Percentiles rank a stretch among this genome's conserved stretches.
phyloP scores from a whole-genome alignment of 2,329 filamentous ascomycete genomes.

The Epicoccum nigrum region DNA sequence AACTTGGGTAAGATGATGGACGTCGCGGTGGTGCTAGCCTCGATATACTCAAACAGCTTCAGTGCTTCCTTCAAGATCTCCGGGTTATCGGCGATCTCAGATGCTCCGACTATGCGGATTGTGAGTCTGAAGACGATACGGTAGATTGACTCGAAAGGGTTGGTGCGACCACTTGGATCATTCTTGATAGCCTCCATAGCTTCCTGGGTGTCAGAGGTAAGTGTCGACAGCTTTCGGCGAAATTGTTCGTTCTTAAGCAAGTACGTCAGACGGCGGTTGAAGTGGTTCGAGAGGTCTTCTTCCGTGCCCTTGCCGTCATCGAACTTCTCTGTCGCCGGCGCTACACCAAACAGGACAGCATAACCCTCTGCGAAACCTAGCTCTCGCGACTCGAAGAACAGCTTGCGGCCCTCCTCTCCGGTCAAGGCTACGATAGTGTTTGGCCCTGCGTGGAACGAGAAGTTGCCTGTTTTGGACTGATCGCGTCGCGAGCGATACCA shows the following conservation, averaged over 20 bases:
- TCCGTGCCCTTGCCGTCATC: conserved; percentile 18
- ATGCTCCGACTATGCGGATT: conserved; percentile 60
- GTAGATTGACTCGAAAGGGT: conserved; percentile 63
- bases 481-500: conserved; percentile 49
- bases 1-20: conserved; percentile 62
- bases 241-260: conserved; percentile 39
- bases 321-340: conserved; percentile 20
- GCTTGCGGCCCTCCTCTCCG: conserved; percentile 50
- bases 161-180: conserved; percentile 48
- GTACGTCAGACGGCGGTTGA: conserved; percentile 27
- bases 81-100: conserved; percentile 60
- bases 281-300: conserved; percentile 27
- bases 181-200: conserved; percentile 49
- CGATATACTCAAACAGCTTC: conserved; percentile 55
- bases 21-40: conserved; percentile 51
- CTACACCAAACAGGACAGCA: conserved; percentile 36
- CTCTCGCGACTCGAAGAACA: conserved; percentile 55
- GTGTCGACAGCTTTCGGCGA: conserved; percentile 44
- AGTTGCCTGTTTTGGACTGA: conserved; percentile 51
- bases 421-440: conserved; percentile 54
- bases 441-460: conserved; percentile 57
- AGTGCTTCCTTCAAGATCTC: conserved; percentile 53
- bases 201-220: conserved; percentile 51
- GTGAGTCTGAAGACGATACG: conserved; percentile 62
- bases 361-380: conserved; percentile 54